These are phyloP conservation scores for Fusarium sp. DNA, from an alignment of 2,329 filamentous ascomycete genomes.

Conservation along the genomic window DNA sequence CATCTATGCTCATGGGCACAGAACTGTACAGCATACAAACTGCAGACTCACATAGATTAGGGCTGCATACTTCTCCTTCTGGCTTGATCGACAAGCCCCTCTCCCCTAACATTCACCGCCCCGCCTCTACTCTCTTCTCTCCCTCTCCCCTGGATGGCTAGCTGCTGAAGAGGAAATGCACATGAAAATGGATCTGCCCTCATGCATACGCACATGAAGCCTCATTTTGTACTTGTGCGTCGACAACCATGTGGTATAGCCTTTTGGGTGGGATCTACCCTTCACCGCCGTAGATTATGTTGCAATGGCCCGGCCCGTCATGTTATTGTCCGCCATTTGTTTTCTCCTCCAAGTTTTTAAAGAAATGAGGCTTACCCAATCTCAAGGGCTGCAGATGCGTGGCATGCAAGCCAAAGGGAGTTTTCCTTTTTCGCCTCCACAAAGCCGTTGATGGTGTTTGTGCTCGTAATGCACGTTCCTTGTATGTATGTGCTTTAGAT, in stretches of 20 bases:
- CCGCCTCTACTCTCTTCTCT: slow-evolving; percentile 8
- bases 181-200: slow-evolving; percentile 16
- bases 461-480: slow-evolving; percentile 29
- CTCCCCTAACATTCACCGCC: slow-evolving; percentile 26
- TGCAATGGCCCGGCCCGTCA: slow-evolving; percentile 12
- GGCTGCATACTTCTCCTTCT: slow-evolving; percentile 32
- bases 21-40: not conserved
- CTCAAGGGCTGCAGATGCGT: slow-evolving; percentile 19
- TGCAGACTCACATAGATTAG: slow-evolving; percentile 27
- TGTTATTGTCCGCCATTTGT: slow-evolving; percentile 1
- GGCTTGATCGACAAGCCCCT: slow-evolving; percentile 28
- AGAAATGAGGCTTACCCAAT: slow-evolving; percentile 7
- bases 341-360: not conserved
- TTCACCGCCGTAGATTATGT: slow-evolving; percentile 29
- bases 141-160: slow-evolving; percentile 1
- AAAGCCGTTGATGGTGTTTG: slow-evolving; percentile 28
- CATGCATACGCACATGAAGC: slow-evolving; percentile 22
- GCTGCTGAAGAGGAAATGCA: slow-evolving; percentile 6
- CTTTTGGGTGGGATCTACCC: slow-evolving; percentile 18
- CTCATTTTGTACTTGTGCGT: slow-evolving; percentile 24
- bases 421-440: slow-evolving; percentile 23
- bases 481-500: slow-evolving; percentile 25
- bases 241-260: slow-evolving; percentile 14
- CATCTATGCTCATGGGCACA: not conserved
- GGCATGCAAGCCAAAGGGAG: slow-evolving; percentile 30